These are phyloP conservation scores for Cochlearia excelsa DNA, from an alignment of 345 rosid genomes.

Conservation along the genomic window DNA sequence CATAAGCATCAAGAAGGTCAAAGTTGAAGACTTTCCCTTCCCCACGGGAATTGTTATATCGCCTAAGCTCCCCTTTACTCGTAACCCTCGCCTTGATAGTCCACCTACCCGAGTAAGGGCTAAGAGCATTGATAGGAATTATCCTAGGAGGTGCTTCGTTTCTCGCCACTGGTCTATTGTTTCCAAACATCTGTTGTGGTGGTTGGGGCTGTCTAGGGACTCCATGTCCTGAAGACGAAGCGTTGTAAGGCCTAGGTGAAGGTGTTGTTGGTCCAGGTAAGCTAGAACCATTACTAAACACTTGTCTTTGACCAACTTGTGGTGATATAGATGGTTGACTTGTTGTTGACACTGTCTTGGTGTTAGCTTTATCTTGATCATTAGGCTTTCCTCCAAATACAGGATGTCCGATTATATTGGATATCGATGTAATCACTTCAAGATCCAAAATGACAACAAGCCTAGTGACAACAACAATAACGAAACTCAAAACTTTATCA, in stretches of 20 bases:
- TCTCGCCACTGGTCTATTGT: slow-evolving; percentile 67
- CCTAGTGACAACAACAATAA: slow-evolving; percentile 39
- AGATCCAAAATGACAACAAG: slow-evolving; percentile 61
- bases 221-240: slow-evolving; percentile 37
- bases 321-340: slow-evolving; percentile 37
- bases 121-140: slow-evolving; percentile 74
- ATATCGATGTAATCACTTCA: slow-evolving; percentile 47
- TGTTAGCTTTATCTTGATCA: slow-evolving; percentile 33
- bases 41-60: slow-evolving; percentile 70
- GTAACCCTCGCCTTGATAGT: slow-evolving; percentile 92
- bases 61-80: slow-evolving; percentile 64
- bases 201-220: slow-evolving; percentile 45
- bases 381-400: slow-evolving; percentile 33
- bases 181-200: slow-evolving; percentile 50
- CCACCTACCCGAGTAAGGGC: slow-evolving; percentile 85
- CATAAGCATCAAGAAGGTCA: slow-evolving; percentile 85
- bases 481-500: neutral
- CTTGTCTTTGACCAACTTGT: slow-evolving; percentile 37
- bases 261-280: slow-evolving; percentile 37
- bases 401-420: slow-evolving; percentile 56
- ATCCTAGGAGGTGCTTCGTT: slow-evolving; percentile 68
- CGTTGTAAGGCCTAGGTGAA: slow-evolving; percentile 31
- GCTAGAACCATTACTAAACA: slow-evolving; percentile 31
- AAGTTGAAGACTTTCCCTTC: slow-evolving; percentile 85
- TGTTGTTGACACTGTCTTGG: slow-evolving; percentile 35